Conservation (phyloP, 306 rosid genomes). For the Quercus suber region DNA sequence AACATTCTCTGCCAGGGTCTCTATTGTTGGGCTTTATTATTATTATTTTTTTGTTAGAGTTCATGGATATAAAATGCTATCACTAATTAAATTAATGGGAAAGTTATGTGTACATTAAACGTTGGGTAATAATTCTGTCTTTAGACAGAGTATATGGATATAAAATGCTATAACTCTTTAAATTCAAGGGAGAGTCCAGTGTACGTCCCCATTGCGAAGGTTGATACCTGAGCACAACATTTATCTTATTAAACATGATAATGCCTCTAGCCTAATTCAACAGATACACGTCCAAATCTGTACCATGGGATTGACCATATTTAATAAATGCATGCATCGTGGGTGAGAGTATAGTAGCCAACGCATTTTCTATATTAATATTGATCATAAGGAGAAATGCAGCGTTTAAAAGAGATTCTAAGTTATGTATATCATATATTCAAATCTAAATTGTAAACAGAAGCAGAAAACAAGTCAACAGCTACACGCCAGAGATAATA, state of each 20-base stretch:
- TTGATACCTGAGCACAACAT: not conserved
- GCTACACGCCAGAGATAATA: not conserved
- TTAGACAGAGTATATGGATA: not conserved
- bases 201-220: not conserved
- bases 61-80: not conserved
- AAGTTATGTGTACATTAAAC: not conserved
- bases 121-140: too few species aligned
- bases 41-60: not conserved
- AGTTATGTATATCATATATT: not conserved
- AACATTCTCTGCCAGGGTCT: not conserved
- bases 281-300: not conserved
- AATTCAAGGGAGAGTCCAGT: not conserved
- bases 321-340: not conserved
- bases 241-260: not conserved
- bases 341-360: not conserved
- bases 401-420: not conserved
- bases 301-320: not conserved
- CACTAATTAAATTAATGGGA: not conserved
- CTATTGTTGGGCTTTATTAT: not conserved
- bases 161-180: not conserved
- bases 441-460: not conserved
- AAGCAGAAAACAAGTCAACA: not conserved
- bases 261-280: not conserved
- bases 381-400: not conserved
- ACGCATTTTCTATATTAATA: not conserved